Conservation (phyloP, 2,329 filamentous ascomycete genomes). For the Pseudogymnoascus sp. region DNA sequence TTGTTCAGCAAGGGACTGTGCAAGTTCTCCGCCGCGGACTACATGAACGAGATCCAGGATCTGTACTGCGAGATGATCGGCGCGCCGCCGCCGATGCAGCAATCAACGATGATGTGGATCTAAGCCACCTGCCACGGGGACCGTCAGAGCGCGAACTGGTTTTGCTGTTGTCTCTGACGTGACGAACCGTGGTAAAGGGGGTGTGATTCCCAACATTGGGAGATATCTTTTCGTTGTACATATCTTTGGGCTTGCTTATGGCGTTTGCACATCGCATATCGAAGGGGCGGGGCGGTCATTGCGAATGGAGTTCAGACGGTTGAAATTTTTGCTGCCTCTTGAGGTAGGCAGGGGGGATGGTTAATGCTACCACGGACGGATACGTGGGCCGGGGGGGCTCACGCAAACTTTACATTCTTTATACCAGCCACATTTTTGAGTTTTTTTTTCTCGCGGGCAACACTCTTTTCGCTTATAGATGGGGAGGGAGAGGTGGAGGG, state of each 20-base stretch:
- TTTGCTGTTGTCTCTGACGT: neutral
- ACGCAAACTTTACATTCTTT: neutral
- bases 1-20: slow-evolving; percentile 62
- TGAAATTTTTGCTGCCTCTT: neutral
- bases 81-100: neutral
- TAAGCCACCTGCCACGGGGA: neutral
- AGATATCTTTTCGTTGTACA: neutral
- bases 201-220: neutral
- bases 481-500: neutral
- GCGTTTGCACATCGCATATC: neutral
- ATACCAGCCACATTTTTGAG: neutral
- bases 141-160: neutral
- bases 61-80: slow-evolving; percentile 31
- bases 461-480: slow-evolving; percentile 2
- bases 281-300: neutral
- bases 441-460: neutral
- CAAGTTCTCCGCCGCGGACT: slow-evolving; percentile 73
- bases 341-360: neutral
- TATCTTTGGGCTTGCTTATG: neutral
- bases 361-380: neutral
- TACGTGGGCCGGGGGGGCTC: neutral
- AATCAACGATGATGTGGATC: neutral
- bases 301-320: neutral
- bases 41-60: slow-evolving; percentile 69
- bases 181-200: neutral